Evolutionary conservation across 352 stramenopile species (phyloP).

Genomic region (Pythium biforme): DNA sequence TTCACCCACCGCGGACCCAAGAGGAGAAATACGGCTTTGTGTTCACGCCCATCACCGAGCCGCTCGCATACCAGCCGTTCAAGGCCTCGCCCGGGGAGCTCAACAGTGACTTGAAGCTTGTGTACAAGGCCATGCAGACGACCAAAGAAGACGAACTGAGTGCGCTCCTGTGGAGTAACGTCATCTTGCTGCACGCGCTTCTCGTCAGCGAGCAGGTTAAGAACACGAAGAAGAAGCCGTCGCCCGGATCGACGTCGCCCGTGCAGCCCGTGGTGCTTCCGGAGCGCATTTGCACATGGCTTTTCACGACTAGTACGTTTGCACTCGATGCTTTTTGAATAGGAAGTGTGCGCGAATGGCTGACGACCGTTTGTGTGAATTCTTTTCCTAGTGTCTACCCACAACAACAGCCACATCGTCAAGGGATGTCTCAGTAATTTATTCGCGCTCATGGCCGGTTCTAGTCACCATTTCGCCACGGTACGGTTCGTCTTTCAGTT

Average conservation of each 20-base stretch:
- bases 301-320: conserved; percentile 76
- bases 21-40: conserved; percentile 82
- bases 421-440: conserved; percentile 75
- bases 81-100: conserved; percentile 57
- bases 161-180: conserved; percentile 69
- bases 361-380: not conserved
- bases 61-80: conserved; percentile 54
- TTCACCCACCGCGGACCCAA: conserved; percentile 37
- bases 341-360: not conserved
- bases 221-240: conserved; percentile 23
- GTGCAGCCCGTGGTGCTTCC: conserved; percentile 33
- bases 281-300: conserved; percentile 62
- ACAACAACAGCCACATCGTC: conserved; percentile 63
- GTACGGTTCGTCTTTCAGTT: conserved; percentile 11
- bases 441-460: conserved; percentile 37
- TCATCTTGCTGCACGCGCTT: conserved; percentile 57
- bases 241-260: not conserved
- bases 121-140: conserved; percentile 68
- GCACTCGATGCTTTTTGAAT: no score
- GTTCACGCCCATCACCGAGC: conserved; percentile 73
- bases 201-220: conserved; percentile 19
- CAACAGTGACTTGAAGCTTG: conserved; percentile 44
- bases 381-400: conserved; percentile 58
- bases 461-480: not conserved
- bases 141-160: conserved; percentile 47